These are phyloP conservation scores for Kodamaea sagamina DNA, from an alignment of 805 yeast genomes.

Conservation along the genomic window DNA sequence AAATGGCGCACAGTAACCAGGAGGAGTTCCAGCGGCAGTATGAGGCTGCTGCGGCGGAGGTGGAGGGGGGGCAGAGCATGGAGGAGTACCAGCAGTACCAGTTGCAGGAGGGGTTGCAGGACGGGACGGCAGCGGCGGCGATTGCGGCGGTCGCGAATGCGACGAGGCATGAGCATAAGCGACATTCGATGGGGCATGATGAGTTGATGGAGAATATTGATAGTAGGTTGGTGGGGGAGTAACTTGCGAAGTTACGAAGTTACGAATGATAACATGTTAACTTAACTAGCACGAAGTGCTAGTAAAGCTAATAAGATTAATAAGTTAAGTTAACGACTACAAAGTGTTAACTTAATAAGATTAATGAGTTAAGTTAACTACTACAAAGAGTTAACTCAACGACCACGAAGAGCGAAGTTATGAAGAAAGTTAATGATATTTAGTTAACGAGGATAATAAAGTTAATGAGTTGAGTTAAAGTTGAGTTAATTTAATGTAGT, in stretches of 20 bases:
- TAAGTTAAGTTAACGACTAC: no score
- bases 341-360: no score
- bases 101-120: slow-evolving; percentile 30
- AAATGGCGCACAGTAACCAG: slow-evolving; percentile 23
- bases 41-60: slow-evolving; percentile 38
- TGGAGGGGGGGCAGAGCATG: slow-evolving; percentile 37
- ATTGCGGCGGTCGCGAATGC: slow-evolving; percentile 44
- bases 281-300: no score
- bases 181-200: slow-evolving; percentile 23
- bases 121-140: slow-evolving; percentile 37
- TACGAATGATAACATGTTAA: no score
- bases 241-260: slow-evolving; percentile 10
- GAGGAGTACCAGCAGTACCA: slow-evolving; percentile 31
- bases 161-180: slow-evolving; percentile 22
- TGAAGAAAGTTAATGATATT: no score
- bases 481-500: no score
- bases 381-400: no score
- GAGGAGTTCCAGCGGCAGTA: slow-evolving; percentile 19
- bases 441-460: no score
- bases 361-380: no score
- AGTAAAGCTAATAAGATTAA: no score
- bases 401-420: no score
- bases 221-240: slow-evolving; percentile 47
- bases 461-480: no score
- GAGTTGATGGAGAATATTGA: slow-evolving; percentile 46